Percentiles rank a stretch among this genome's conserved stretches.
These are phyloP conservation scores for Penicillium goetzii DNA, from an alignment of 495 filamentous ascomycete genomes.

Conservation along the genomic window DNA sequence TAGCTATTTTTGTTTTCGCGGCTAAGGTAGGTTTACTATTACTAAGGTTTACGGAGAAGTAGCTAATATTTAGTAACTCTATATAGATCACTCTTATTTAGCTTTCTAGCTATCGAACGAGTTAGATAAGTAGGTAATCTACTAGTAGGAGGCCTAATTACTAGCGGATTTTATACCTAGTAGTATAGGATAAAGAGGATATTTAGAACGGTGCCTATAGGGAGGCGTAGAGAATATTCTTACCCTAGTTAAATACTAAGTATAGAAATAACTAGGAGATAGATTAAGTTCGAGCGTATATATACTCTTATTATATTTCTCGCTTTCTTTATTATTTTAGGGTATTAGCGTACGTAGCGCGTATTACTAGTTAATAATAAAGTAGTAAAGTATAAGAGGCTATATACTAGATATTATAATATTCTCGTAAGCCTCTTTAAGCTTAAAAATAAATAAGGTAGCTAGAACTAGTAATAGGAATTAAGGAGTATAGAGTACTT, in stretches of 20 bases:
- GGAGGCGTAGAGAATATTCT: slow-evolving; percentile 2
- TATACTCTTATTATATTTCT: neutral
- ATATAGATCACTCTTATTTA: too few relatives aligned
- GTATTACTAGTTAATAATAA: neutral
- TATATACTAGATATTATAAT: neutral
- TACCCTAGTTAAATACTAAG: neutral
- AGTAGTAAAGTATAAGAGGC: neutral
- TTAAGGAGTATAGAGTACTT: slow-evolving; percentile 1
- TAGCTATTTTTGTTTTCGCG: too few relatives aligned
- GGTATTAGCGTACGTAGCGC: neutral
- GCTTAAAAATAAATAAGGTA: neutral
- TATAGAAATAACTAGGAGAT: neutral
- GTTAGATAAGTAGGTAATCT: too few relatives aligned
- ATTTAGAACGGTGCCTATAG: neutral
- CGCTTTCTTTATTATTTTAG: neutral
- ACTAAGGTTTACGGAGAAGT: too few relatives aligned
- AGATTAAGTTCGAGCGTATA: slow-evolving; percentile 1
- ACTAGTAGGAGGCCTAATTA: too few relatives aligned
- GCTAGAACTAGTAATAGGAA: neutral
- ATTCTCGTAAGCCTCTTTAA: neutral
- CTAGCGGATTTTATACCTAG: too few relatives aligned
- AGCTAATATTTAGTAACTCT: too few relatives aligned
- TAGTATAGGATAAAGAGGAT: too few relatives aligned
- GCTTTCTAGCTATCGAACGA: too few relatives aligned
- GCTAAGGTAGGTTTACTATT: too few relatives aligned